These are phyloP conservation scores for Cercospora beticola DNA, from an alignment of 2,329 filamentous ascomycete species.

Conservation along the genomic window DNA sequence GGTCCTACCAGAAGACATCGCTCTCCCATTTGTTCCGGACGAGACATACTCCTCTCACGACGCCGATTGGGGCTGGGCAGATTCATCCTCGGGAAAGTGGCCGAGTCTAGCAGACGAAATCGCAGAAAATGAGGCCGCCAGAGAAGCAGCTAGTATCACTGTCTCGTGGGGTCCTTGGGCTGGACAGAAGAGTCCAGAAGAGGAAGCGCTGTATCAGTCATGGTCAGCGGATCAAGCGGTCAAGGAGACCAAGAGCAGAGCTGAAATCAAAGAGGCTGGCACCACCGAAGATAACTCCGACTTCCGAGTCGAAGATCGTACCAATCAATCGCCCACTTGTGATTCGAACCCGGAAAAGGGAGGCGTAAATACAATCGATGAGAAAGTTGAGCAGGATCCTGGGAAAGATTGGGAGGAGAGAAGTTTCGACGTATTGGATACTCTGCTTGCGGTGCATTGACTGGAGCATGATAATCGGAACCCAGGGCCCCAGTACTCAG, in stretches of 20 bases:
- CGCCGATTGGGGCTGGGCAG: constrained; percentile 12
- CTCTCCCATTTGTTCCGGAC: background rate
- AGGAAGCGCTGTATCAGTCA: background rate
- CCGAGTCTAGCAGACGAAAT: constrained; percentile 22
- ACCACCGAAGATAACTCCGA: background rate
- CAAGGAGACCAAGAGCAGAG: background rate
- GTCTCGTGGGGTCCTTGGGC: constrained; percentile 12
- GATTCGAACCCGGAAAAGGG: background rate
- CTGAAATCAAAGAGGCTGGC: background rate
- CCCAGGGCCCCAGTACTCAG: background rate
- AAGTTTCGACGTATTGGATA: background rate
- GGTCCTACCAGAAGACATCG: constrained; percentile 29
- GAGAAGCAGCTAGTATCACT: constrained; percentile 15
- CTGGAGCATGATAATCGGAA: background rate
- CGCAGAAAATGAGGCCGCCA: constrained; percentile 15
- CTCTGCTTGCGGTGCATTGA: background rate
- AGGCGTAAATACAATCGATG: background rate
- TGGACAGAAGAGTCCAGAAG: constrained; percentile 5
- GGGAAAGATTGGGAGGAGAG: background rate
- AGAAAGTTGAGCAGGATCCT: background rate
- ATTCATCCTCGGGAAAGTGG: constrained; percentile 1
- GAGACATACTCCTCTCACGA: constrained; percentile 6
- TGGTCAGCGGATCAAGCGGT: background rate
- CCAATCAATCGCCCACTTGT: background rate
- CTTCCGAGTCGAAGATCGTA: background rate